Conservation (phyloP, 148 eudicot species). For the Camellia granthamiana region DNA sequence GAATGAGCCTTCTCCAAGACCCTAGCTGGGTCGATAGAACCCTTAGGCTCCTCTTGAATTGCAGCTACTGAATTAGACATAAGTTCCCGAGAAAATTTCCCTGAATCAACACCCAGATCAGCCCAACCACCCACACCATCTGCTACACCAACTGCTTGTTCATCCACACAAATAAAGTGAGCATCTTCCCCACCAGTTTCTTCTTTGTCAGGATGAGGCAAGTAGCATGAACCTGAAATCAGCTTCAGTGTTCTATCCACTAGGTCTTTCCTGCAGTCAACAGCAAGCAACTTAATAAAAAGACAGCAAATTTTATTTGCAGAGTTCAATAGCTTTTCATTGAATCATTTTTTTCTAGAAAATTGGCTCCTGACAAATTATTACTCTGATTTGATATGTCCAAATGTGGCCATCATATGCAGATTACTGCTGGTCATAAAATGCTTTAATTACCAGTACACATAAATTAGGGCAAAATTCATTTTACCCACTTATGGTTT, state of each 20-base stretch:
- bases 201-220: conserved; percentile 66
- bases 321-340: not conserved
- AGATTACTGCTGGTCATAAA: not conserved
- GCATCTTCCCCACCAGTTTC: conserved; percentile 75
- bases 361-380: not conserved
- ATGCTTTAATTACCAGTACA: not conserved
- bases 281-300: conserved; percentile 19
- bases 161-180: conserved; percentile 58
- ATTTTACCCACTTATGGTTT: too few species aligned
- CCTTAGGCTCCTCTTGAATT: conserved; percentile 44
- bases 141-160: conserved; percentile 59
- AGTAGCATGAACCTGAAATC: conserved; percentile 53
- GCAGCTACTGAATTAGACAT: conserved; percentile 62
- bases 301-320: not conserved
- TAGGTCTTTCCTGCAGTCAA: conserved; percentile 37
- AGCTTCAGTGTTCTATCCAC: conserved; percentile 40
- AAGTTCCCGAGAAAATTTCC: conserved; percentile 57
- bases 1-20: conserved; percentile 65
- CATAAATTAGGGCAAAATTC: not conserved
- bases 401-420: not conserved
- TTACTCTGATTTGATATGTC: not conserved
- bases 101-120: conserved; percentile 58
- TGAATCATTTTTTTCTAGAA: not conserved
- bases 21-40: conserved; percentile 51
- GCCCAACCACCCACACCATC: conserved; percentile 87